Base-by-base conservation (phyloP, 148 eudicot genomes). In the Oxyria digyna region DNA sequence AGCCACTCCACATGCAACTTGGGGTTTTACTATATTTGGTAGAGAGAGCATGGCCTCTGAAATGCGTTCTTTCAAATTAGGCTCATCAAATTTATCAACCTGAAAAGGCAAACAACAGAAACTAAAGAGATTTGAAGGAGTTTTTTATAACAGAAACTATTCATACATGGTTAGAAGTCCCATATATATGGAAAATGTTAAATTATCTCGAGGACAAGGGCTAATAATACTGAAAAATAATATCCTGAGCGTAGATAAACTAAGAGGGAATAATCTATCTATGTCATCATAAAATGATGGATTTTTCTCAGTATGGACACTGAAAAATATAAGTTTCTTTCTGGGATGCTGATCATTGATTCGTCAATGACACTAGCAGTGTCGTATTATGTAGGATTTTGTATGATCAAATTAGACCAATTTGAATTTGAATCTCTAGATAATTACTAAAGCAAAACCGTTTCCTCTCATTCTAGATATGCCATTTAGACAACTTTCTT, bases 1-100 rank as follows among this genome's bases (percentile, higher is more conserved):
- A 75, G 90, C 76, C 32, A 93, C 91, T 52, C 98, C 98, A 78
- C 98, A 93, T 23, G 96, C 98, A 79, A 89, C 95, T 87, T 89
- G 98, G 76, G 98, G 90, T 78, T 93, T 93, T 77, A 93, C 98
- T 45, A 93, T 89, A 75, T 80, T 81, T 32, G 98, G 96, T 49
- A 78, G 80, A 64, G 87, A 79, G 69, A 93, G 71, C 73, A 83
- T 79, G 38, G 95, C 90, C 31, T 86, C 90, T 41, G 72, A 77
- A 32, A 93, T 79, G 75, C 74, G 78, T 67, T 76, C 73, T 17
- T 32, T 75, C 79, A 89, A 82, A 78, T 82, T 73, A 74, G 82
- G 81, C 48, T 80, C 88, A 67, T 80, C 49, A 77, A 89, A 89
- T 67, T 75, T 80, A 67, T 87, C 88, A 73, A 93, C 90, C 98